Conservation (phyloP, 2,329 filamentous ascomycete genomes). For the Paraphoma sp. region DNA sequence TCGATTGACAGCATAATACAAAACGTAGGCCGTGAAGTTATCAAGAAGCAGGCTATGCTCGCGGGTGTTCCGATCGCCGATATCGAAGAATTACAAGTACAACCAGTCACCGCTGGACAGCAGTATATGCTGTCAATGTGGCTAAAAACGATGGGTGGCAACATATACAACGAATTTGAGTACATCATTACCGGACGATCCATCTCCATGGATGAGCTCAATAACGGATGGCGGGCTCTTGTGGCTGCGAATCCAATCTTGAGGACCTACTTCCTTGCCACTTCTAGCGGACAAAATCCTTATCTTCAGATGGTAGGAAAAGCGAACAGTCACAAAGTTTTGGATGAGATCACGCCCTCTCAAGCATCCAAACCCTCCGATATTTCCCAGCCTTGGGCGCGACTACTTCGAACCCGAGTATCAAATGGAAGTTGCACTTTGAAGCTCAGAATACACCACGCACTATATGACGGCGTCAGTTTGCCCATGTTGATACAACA, state of each 20-base stretch:
- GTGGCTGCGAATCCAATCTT: conserved; percentile 67
- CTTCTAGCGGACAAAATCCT: conserved; percentile 54
- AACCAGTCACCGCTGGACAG: conserved; percentile 80
- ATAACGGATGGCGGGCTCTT: conserved; percentile 67
- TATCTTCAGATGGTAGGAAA: conserved; percentile 69
- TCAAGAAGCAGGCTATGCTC: conserved; percentile 47
- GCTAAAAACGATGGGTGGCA: conserved; percentile 68
- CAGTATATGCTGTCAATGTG: conserved; percentile 80
- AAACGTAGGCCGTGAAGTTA: conserved; percentile 45
- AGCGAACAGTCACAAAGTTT: neutral
- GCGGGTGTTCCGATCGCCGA: conserved; percentile 40
- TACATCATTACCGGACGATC: conserved; percentile 59
- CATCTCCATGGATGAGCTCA: conserved; percentile 52
- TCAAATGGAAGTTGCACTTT: conserved; percentile 43
- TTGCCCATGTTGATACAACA: conserved; percentile 68
- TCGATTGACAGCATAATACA: conserved; percentile 34
- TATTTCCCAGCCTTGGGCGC: conserved; percentile 40
- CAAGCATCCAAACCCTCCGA: neutral
- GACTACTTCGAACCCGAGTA: conserved; percentile 38
- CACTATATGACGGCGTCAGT: conserved; percentile 86
- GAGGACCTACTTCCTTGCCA: conserved; percentile 70
- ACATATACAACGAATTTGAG: conserved; percentile 78
- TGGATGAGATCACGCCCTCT: neutral
- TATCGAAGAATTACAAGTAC: conserved; percentile 60
- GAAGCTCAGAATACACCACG: conserved; percentile 74